Percentiles rank a stretch among this genome's conserved stretches.
These are phyloP conservation scores for Euclidium syriacum DNA, from an alignment of 345 rosid genomes.

Conservation along the genomic window DNA sequence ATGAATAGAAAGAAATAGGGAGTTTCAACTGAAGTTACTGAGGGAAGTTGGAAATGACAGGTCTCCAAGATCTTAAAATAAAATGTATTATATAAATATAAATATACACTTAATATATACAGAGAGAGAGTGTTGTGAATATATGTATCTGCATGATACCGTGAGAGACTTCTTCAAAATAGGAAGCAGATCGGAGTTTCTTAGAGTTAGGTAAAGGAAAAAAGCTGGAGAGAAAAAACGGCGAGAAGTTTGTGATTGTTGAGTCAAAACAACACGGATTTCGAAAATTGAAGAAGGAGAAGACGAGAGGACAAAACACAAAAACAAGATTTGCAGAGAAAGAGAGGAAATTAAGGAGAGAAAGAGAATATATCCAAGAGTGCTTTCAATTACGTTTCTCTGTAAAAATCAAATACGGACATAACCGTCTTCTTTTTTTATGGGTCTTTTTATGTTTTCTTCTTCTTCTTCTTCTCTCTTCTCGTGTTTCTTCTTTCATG, in stretches of 20 bases:
- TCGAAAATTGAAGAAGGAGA: too few relatives aligned
- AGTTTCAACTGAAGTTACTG: slow-evolving; percentile 23
- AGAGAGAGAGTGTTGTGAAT: slow-evolving; percentile 8
- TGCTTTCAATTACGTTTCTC: slow-evolving; percentile 26
- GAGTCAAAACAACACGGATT: slow-evolving; percentile 24
- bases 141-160: slow-evolving; percentile 29
- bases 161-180: slow-evolving; percentile 29
- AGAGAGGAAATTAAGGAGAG: background rate
- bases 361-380: slow-evolving; percentile 16
- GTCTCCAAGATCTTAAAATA: slow-evolving; percentile 9
- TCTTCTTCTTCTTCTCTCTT: slow-evolving; percentile 23
- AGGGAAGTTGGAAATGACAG: slow-evolving; percentile 21
- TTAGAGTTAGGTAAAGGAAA: slow-evolving; percentile 19
- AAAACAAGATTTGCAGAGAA: background rate
- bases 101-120: background rate
- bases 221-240: slow-evolving; percentile 4
- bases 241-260: slow-evolving; percentile 24
- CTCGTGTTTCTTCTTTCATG: slow-evolving; percentile 46
- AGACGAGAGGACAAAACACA: slow-evolving; percentile 25
- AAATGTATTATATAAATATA: background rate
- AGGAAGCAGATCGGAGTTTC: slow-evolving; percentile 27
- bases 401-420: slow-evolving; percentile 35
- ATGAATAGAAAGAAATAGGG: background rate
- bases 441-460: slow-evolving; percentile 32
- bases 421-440: slow-evolving; percentile 22